Evolutionary conservation across 2,329 filamentous ascomycete species (phyloP).

Genomic region (Scortechinia acanthostroma): DNA sequence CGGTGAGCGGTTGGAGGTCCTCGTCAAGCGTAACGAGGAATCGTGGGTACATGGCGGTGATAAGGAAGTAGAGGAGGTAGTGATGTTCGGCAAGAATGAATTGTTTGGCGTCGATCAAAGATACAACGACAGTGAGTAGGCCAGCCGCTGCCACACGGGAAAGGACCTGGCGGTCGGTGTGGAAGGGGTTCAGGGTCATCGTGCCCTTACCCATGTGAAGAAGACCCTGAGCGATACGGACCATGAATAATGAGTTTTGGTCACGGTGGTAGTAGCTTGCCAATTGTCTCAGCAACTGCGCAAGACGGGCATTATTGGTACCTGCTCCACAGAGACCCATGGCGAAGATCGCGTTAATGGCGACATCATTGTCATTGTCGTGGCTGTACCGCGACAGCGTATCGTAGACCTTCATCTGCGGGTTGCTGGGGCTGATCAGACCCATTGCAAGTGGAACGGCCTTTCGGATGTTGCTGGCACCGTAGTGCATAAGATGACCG

Average conservation of each 20-base stretch:
- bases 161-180: constrained; percentile 92
- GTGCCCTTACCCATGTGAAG: constrained; percentile 99
- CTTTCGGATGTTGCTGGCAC: constrained; percentile 91
- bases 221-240: constrained; percentile 92
- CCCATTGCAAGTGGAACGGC: constrained; percentile 95
- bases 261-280: constrained; percentile 98
- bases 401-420: constrained; percentile 99
- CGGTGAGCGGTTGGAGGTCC: constrained; percentile 82
- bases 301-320: constrained; percentile 94
- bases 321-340: constrained; percentile 96
- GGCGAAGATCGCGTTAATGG: constrained; percentile 96
- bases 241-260: constrained; percentile 95
- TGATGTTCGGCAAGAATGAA: constrained; percentile 65
- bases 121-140: constrained; percentile 80
- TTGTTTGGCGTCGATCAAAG: constrained; percentile 90
- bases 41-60: constrained; percentile 91
- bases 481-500: constrained; percentile 97
- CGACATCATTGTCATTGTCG: constrained; percentile 97
- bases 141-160: constrained; percentile 86
- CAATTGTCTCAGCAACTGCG: constrained; percentile 86
- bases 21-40: constrained; percentile 96
- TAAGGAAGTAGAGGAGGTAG: constrained; percentile 94
- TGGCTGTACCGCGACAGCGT: constrained; percentile 95
- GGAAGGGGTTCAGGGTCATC: constrained; percentile 93
- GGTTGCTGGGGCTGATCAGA: constrained; percentile 91